Evolutionary conservation across 139 green algal genomes (phyloP).

Genomic region (Haematococcus sp.): DNA sequence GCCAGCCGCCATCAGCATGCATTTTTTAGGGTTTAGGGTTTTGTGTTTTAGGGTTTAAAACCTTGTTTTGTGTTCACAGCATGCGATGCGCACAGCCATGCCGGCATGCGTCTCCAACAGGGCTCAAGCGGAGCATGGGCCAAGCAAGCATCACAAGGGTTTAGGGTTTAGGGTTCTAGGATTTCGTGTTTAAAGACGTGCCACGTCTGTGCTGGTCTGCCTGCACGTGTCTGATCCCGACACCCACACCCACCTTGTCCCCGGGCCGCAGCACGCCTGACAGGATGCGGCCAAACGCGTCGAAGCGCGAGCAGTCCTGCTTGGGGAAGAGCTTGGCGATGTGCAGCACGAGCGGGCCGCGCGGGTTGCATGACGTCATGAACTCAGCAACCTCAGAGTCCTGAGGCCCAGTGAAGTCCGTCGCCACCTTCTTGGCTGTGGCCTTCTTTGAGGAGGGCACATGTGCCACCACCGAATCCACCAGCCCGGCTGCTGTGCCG

Average conservation of each 20-base stretch:
- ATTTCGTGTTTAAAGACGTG: too few species aligned
- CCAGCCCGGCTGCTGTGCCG: slow-evolving; percentile 74
- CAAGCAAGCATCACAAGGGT: too few species aligned
- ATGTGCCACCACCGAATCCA: slow-evolving; percentile 89
- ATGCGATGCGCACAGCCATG: too few species aligned
- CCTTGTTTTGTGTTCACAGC: too few species aligned
- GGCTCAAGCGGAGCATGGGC: too few species aligned
- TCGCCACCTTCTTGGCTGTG: slow-evolving; percentile 68
- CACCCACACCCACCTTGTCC: slow-evolving; percentile 73
- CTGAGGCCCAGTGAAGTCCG: slow-evolving; percentile 78
- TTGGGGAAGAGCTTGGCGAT: slow-evolving; percentile 95
- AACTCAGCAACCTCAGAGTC: slow-evolving; percentile 59
- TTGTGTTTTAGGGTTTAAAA: too few species aligned
- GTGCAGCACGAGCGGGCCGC: slow-evolving; percentile 85
- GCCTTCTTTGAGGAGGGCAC: slow-evolving; percentile 75
- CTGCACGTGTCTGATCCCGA: too few species aligned
- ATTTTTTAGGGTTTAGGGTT: too few species aligned
- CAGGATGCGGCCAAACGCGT: slow-evolving; percentile 90
- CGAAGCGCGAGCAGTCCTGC: slow-evolving; percentile 78
- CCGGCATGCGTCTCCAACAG: too few species aligned
- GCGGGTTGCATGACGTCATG: slow-evolving; percentile 77
- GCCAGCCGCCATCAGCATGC: too few species aligned
- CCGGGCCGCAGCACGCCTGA: slow-evolving; percentile 84
- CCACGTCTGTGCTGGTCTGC: too few species aligned
- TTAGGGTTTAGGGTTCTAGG: too few species aligned